phyloP scores from a whole-genome alignment of 495 filamentous ascomycete genomes.

The Cercophora samala region DNA sequence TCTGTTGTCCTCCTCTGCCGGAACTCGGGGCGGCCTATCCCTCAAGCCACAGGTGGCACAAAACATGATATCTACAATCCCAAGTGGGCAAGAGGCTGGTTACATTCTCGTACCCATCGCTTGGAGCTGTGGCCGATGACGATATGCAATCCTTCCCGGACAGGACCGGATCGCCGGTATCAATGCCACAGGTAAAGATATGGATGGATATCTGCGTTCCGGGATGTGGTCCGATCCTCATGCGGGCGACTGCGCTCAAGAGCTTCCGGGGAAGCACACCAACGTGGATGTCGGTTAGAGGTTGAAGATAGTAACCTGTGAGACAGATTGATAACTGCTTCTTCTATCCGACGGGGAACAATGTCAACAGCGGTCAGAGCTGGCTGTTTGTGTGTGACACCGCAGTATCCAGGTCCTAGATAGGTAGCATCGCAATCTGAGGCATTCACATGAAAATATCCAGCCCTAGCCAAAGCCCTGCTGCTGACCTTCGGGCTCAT shows the following conservation, averaged over 20 bases:
- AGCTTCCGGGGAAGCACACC: neutral
- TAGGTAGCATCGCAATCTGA: neutral
- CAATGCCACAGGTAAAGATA: neutral
- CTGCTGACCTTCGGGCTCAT: neutral
- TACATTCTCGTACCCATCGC: neutral
- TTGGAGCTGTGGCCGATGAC: neutral
- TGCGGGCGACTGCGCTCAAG: neutral
- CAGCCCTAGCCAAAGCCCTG: neutral
- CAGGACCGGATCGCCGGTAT: neutral
- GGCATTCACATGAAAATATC: neutral
- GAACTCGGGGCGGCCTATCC: neutral
- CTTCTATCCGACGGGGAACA: neutral
- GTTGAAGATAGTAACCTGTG: neutral
- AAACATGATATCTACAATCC: neutral
- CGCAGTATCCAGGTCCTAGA: neutral
- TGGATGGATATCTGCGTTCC: neutral
- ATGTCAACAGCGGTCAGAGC: neutral
- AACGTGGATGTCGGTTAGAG: neutral
- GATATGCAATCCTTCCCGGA: neutral
- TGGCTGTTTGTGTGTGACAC: neutral
- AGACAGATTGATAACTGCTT: neutral
- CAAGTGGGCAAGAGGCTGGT: neutral
- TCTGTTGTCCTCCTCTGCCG: neutral
- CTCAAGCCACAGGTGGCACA: neutral
- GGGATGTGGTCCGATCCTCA: neutral